Percentiles rank a stretch among this genome's conserved stretches.
These are phyloP conservation scores for Cyberlindnera xishuangbannaensis DNA, from an alignment of 805 yeast species.

Conservation along the genomic window DNA sequence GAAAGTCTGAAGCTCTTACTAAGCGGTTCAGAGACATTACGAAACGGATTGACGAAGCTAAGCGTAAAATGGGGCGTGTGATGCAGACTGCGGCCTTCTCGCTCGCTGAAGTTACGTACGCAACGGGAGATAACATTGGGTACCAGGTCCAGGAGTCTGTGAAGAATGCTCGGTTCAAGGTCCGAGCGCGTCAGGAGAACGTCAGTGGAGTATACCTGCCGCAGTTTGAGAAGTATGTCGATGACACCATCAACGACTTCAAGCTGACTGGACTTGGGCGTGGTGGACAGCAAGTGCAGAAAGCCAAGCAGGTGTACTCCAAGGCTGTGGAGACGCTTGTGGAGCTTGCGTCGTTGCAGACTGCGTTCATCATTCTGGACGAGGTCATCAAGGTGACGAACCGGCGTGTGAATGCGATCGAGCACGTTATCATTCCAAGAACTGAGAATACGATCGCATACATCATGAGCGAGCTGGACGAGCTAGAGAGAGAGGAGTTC, in stretches of 20 bases:
- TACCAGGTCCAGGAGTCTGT: slow-evolving; percentile 96
- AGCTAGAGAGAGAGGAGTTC: slow-evolving; percentile 96
- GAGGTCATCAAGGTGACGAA: slow-evolving; percentile 97
- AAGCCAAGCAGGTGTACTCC: slow-evolving; percentile 88
- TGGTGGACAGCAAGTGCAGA: slow-evolving; percentile 97
- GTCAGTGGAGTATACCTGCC: slow-evolving; percentile 95
- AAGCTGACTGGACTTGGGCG: slow-evolving; percentile 95
- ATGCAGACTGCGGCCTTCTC: slow-evolving; percentile 99
- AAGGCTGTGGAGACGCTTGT: slow-evolving; percentile 96
- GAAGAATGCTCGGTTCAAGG: slow-evolving; percentile 83
- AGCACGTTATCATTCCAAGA: slow-evolving; percentile 95
- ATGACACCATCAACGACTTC: slow-evolving; percentile 86
- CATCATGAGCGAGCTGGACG: slow-evolving; percentile 94
- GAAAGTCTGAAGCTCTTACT: slow-evolving; percentile 96
- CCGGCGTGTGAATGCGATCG: slow-evolving; percentile 97
- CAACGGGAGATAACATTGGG: slow-evolving; percentile 93
- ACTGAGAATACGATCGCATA: slow-evolving; percentile 91
- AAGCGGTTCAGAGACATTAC: slow-evolving; percentile 95
- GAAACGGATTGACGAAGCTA: slow-evolving; percentile 75
- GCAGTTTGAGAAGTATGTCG: slow-evolving; percentile 79
- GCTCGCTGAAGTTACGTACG: slow-evolving; percentile 93
- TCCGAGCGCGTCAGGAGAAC: slow-evolving; percentile 88
- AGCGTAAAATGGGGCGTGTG: slow-evolving; percentile 95
- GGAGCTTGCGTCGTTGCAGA: slow-evolving; percentile 91
- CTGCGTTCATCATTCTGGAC: slow-evolving; percentile 93